Conservation (phyloP, 768 basidiomycete genomes). For the Boletus huronensis region DNA sequence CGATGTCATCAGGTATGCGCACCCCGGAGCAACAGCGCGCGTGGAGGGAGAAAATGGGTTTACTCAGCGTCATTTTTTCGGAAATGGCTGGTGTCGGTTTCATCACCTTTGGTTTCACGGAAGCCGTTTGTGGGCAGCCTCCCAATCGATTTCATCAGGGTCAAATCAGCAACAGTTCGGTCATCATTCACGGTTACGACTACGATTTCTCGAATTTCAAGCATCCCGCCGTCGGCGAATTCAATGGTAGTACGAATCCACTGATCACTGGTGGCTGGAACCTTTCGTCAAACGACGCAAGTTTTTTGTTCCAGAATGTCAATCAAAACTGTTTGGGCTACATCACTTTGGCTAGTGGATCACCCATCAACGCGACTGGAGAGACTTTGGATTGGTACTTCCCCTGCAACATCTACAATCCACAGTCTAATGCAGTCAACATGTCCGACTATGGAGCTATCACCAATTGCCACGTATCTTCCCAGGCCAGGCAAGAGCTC, state of each 20-base stretch:
- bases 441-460: constrained; percentile 59
- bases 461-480: constrained; percentile 70
- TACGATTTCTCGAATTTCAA: constrained; percentile 88
- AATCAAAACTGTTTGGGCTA: constrained; percentile 78
- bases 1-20: constrained; percentile 58
- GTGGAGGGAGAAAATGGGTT: constrained; percentile 98
- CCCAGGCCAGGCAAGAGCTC: constrained; percentile 52
- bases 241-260: constrained; percentile 83
- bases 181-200: constrained; percentile 92
- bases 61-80: constrained; percentile 71
- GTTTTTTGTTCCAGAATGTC: constrained; percentile 92
- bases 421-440: constrained; percentile 68
- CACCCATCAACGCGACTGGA: constrained; percentile 64
- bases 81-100: constrained; percentile 95
- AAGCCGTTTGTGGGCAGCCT: constrained; percentile 87
- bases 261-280: constrained; percentile 73
- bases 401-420: constrained; percentile 86
- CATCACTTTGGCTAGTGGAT: constrained; percentile 68
- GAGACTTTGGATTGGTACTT: constrained; percentile 88
- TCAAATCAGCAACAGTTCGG: constrained; percentile 67
- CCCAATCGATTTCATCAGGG: constrained; percentile 82
- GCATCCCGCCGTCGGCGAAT: constrained; percentile 69
- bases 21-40: constrained; percentile 93
- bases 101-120: constrained; percentile 97
- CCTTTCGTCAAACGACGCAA: constrained; percentile 84